These are phyloP conservation scores for Salix koriyanagi DNA, from an alignment of 345 rosid genomes.

Conservation along the genomic window DNA sequence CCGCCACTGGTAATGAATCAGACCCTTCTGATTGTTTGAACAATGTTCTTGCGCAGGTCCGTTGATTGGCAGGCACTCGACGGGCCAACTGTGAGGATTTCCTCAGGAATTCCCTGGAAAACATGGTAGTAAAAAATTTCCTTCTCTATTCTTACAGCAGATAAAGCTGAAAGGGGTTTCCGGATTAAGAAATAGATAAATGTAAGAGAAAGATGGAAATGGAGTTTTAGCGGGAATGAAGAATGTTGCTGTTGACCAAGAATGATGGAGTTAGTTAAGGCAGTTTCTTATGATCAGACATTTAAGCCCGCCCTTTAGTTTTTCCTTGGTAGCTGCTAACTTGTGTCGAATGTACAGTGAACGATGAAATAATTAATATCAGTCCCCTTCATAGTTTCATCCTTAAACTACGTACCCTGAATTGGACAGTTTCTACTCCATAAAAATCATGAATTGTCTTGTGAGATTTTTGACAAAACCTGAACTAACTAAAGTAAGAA, in stretches of 20 bases:
- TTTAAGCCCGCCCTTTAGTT: constrained; percentile 2
- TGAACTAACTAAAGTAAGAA: no score
- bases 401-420: no score
- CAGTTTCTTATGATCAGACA: neutral
- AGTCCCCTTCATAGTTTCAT: no score
- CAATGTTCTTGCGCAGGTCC: neutral
- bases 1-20: neutral
- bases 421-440: no score
- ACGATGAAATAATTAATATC: no score
- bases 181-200: neutral
- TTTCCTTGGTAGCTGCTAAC: no score
- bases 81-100: neutral
- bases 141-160: neutral
- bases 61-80: neutral
- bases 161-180: neutral
- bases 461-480: no score
- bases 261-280: constrained; percentile 9
- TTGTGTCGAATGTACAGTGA: no score
- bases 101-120: neutral
- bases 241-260: neutral
- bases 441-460: no score
- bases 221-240: neutral
- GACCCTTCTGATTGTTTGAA: constrained; percentile 5
- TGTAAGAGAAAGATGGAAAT: neutral
- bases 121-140: neutral